These are phyloP conservation scores for Farysia itapuensis DNA, from an alignment of 1,284 basidiomycete species.

Conservation along the genomic window DNA sequence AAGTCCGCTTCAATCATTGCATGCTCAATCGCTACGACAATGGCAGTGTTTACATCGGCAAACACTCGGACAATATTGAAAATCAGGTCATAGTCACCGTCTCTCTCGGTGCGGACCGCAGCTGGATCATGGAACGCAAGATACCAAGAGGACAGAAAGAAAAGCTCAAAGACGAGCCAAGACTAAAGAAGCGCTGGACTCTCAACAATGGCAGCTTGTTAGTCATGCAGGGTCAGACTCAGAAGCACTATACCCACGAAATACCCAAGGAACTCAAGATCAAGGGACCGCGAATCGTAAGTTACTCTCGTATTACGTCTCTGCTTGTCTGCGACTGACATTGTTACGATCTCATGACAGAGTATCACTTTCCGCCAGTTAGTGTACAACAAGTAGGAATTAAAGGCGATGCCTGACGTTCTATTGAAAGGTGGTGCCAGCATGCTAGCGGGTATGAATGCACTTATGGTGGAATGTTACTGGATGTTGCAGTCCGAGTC, in stretches of 20 bases:
- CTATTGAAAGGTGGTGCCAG: too few relatives aligned
- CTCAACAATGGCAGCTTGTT: constrained; percentile 64
- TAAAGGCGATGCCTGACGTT: too few relatives aligned
- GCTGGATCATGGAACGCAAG: constrained; percentile 62
- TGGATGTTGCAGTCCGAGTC: constrained; percentile 35
- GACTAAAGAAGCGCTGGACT: constrained; percentile 54
- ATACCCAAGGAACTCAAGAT: constrained; percentile 49
- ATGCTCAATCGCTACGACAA: constrained; percentile 66
- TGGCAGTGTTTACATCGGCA: constrained; percentile 63
- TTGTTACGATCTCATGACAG: constrained; percentile 1
- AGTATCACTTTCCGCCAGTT: constrained; percentile 44
- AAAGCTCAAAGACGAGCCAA: not conserved
- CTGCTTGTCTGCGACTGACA: not conserved
- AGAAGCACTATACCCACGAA: constrained; percentile 63
- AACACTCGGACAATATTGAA: constrained; percentile 60
- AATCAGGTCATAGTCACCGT: constrained; percentile 65
- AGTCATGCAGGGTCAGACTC: constrained; percentile 66
- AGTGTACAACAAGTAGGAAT: constrained; percentile 24
- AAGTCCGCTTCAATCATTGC: constrained; percentile 64
- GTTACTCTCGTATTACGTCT: not conserved
- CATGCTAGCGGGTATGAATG: not conserved
- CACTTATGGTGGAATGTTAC: too few relatives aligned
- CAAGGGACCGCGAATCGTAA: constrained; percentile 37
- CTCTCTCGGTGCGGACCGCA: constrained; percentile 63
- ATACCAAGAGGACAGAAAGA: constrained; percentile 3